A percentile compares a stretch with the other conserved stretches of the same genome.
phyloP scores from a whole-genome alignment of 768 basidiomycete genomes.

The Sarcomyxa edulis region DNA sequence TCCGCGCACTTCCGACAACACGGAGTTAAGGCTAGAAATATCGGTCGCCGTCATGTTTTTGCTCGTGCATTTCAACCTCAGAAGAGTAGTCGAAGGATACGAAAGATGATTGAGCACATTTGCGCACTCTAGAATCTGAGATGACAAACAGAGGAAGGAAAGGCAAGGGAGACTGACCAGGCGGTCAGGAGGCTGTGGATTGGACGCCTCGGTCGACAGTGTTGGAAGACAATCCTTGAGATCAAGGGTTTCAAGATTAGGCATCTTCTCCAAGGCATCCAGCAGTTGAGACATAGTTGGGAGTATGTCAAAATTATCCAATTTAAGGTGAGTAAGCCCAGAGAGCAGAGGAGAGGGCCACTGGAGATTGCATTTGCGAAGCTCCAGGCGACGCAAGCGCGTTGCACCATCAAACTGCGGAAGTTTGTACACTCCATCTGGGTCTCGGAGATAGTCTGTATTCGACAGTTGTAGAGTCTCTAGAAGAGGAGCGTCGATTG shows the following conservation, averaged over 20 bases:
- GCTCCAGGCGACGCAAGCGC: slow-evolving; percentile 27
- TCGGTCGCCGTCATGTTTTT: slow-evolving; percentile 11
- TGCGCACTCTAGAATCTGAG: slow-evolving; percentile 17
- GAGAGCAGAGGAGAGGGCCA: slow-evolving; percentile 30
- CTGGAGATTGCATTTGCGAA: slow-evolving; percentile 26
- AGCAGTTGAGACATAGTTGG: slow-evolving; percentile 26
- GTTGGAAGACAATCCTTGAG: slow-evolving; percentile 29
- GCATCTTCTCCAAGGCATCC: slow-evolving; percentile 26
- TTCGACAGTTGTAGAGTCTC: slow-evolving; percentile 21
- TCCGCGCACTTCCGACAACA: slow-evolving; percentile 4
- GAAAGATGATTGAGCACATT: slow-evolving; percentile 18
- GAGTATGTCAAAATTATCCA: slow-evolving; percentile 22
- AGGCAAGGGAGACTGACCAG: slow-evolving; percentile 17
- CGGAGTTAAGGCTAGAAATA: slow-evolving; percentile 14
- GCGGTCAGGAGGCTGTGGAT: slow-evolving; percentile 8
- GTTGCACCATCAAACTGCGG: slow-evolving; percentile 26
- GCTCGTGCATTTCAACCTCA: slow-evolving; percentile 14
- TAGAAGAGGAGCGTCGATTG: slow-evolving; percentile 25
- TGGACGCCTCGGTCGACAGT: slow-evolving; percentile 9
- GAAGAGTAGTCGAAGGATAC: slow-evolving; percentile 12
- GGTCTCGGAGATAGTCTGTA: slow-evolving; percentile 10
- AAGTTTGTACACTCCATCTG: slow-evolving; percentile 17
- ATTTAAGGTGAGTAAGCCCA: slow-evolving; percentile 29
- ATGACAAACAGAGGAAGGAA: slow-evolving; percentile 13
- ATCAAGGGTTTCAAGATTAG: slow-evolving; percentile 24